A percentile compares a stretch with the other conserved stretches of the same genome.
Evolutionary conservation across 73 alveolate genomes (phyloP).

Genomic region (Paramecium pentaurelia): DNA sequence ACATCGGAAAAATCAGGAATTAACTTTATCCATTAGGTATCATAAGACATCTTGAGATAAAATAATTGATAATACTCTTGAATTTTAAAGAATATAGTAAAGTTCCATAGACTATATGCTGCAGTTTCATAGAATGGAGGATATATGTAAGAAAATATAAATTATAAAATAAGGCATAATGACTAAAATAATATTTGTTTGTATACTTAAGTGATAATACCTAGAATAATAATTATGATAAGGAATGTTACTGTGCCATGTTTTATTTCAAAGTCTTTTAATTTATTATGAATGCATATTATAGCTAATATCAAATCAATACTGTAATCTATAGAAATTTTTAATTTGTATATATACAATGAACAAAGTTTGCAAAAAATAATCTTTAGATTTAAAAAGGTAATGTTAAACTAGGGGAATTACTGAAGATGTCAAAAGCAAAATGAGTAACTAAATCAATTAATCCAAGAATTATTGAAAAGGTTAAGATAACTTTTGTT

Average conservation of each 20-base stretch:
- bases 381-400: background rate
- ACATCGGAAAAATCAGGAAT: background rate
- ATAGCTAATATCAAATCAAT: background rate
- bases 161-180: background rate
- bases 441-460: background rate
- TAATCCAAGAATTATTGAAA: background rate
- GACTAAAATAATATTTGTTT: background rate
- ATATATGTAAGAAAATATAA: background rate
- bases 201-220: background rate
- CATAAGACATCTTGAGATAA: background rate
- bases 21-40: background rate
- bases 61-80: background rate
- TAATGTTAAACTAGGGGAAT: background rate
- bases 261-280: background rate
- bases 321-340: background rate
- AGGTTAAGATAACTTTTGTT: background rate
- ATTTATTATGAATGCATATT: background rate
- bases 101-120: background rate
- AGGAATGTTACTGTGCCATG: background rate
- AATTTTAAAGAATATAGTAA: background rate
- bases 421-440: background rate
- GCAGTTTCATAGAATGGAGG: background rate
- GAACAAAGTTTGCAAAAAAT: background rate
- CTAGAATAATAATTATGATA: background rate
- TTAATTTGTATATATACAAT: background rate